Evolutionary conservation across 805 yeast genomes (phyloP).

Genomic region (Lachancea meyersii): DNA sequence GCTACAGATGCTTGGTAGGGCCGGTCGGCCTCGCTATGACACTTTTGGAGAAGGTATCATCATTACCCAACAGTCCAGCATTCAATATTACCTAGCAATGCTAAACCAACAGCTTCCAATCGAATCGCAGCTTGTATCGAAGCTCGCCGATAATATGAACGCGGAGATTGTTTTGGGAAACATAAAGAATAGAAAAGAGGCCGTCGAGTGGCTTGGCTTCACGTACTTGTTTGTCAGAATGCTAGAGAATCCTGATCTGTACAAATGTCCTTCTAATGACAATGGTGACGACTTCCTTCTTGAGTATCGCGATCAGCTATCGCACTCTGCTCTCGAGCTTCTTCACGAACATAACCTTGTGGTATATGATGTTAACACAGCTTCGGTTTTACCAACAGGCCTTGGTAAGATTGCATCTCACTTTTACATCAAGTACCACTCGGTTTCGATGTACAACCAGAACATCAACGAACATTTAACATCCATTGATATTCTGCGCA

Average conservation of each 20-base stretch:
- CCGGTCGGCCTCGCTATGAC: constrained; percentile 95
- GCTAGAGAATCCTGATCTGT: constrained; percentile 63
- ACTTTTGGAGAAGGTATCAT: constrained; percentile 89
- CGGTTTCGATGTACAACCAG: constrained; percentile 61
- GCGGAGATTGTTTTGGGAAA: constrained; percentile 82
- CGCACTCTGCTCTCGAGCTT: constrained; percentile 66
- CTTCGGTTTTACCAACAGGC: constrained; percentile 51
- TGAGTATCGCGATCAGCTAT: constrained; percentile 57
- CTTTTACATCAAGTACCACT: constrained; percentile 70
- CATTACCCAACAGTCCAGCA: constrained; percentile 78
- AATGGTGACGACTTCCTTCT: constrained; percentile 47
- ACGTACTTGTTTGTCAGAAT: constrained; percentile 78
- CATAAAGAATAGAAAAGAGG: constrained; percentile 54
- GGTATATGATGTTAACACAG: constrained; percentile 47
- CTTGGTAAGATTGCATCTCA: constrained; percentile 81
- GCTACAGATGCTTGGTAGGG: constrained; percentile 95
- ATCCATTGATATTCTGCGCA: constrained; percentile 66
- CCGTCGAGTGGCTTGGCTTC: constrained; percentile 71
- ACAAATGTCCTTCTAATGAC: constrained; percentile 61
- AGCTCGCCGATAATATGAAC: constrained; percentile 67
- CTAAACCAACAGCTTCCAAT: constrained; percentile 87
- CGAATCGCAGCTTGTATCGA: constrained; percentile 75
- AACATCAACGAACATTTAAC: constrained; percentile 58
- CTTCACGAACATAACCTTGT: constrained; percentile 54
- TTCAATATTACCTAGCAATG: constrained; percentile 85